phyloP scores from a whole-genome alignment of 257 asterid genomes.

The Marsdenia floribunda region DNA sequence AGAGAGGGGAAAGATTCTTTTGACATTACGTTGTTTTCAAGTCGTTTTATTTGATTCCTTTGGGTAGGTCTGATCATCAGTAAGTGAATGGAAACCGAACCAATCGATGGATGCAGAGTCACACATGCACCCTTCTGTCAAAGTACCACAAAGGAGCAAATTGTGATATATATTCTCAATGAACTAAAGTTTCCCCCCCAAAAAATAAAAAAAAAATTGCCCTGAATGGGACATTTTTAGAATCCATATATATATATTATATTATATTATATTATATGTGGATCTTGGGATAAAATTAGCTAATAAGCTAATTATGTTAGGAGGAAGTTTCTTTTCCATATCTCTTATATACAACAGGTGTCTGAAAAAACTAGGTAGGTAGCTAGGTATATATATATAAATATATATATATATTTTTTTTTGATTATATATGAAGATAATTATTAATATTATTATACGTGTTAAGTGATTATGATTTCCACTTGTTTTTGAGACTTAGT shows the following conservation, averaged over 20 bases:
- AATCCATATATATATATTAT: background rate
- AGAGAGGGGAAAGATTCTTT: background rate
- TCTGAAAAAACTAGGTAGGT: too few species aligned
- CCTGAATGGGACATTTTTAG: background rate
- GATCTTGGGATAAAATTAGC: too few species aligned
- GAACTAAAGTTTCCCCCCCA: constrained; percentile 28
- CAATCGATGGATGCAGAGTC: constrained; percentile 33
- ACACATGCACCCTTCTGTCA: constrained; percentile 18
- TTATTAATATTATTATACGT: too few species aligned
- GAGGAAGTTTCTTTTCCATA: too few species aligned
- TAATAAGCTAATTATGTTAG: too few species aligned
- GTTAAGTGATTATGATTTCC: background rate
- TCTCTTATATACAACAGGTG: too few species aligned
- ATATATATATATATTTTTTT: too few species aligned
- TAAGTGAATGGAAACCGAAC: constrained; percentile 18
- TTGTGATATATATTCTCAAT: constrained; percentile 17
- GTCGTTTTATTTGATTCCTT: constrained; percentile 23
- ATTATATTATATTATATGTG: too few species aligned
- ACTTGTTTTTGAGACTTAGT: background rate
- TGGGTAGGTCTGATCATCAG: constrained; percentile 16
- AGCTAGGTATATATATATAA: too few species aligned
- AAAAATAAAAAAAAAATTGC: constrained; percentile 20
- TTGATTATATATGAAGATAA: too few species aligned
- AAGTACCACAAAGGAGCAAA: constrained; percentile 22
- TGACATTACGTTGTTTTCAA: constrained; percentile 26